Evolutionary conservation across 805 yeast genomes (phyloP).

Genomic region (Scheffersomyces ergatensis): DNA sequence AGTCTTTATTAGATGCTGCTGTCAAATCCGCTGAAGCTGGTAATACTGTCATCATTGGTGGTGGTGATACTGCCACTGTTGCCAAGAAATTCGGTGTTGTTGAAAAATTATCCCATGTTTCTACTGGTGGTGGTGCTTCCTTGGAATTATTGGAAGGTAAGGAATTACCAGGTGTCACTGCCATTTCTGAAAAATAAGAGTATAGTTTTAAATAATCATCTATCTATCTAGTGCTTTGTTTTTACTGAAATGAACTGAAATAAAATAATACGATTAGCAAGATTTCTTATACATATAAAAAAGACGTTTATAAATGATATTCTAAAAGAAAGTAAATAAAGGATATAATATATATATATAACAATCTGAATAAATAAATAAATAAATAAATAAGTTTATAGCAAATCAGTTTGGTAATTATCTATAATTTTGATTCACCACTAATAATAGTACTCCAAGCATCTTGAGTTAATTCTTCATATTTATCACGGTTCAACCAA

Average conservation of each 20-base stretch:
- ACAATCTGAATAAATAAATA: no score
- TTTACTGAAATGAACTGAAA: neutral
- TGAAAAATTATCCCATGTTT: slow-evolving; percentile 95
- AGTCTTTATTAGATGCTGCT: slow-evolving; percentile 82
- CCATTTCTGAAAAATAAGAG: slow-evolving; percentile 74
- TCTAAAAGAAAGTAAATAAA: no score
- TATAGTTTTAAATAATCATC: neutral
- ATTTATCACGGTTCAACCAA: slow-evolving; percentile 62
- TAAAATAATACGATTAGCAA: neutral
- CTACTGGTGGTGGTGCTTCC: slow-evolving; percentile 99
- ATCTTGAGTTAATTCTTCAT: slow-evolving; percentile 52
- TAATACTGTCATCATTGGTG: slow-evolving; percentile 94
- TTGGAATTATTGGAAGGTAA: slow-evolving; percentile 98
- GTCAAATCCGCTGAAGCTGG: slow-evolving; percentile 85
- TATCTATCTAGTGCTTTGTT: neutral
- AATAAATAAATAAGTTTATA: no score
- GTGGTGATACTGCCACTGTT: slow-evolving; percentile 99
- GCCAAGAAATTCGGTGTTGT: slow-evolving; percentile 98
- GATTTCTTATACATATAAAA: slow-evolving; percentile 2
- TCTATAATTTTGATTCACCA: slow-evolving; percentile 38
- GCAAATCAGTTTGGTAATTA: no score
- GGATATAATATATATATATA: no score
- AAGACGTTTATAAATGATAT: neutral
- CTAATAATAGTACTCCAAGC: slow-evolving; percentile 50
- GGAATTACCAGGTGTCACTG: slow-evolving; percentile 96